Base-by-base conservation (phyloP, 306 rosid species). In the Macrotyloma uniflorum region DNA sequence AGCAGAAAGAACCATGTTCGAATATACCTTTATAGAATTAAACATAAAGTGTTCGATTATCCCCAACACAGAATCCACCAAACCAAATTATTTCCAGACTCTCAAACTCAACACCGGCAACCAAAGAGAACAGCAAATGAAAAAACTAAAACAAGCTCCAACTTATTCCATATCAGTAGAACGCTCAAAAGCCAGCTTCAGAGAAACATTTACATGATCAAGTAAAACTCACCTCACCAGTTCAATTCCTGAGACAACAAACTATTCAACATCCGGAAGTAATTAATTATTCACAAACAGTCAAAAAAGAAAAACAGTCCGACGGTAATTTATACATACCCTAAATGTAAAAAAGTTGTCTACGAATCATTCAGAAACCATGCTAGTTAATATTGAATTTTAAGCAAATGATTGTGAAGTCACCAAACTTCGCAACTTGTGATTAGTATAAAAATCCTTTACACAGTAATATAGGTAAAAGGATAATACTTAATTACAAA, bases 401-500 rank as follows among this genome's bases (percentile, higher is more conserved):
- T 9, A 40, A 40, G 13, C 14, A 40, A 40, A 40, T 9, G 14
- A 40, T 0, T 42, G 46, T 12, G 9, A 28, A 6, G 57, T 30
- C 43, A 62, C 9, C 63, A 15, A 32, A 32, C 43, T 5, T 33
- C 1, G 15, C 43, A 28, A 30, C 5, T 0, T 30, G 11, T 14
- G 15, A 61, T 53, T 38, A 61, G 30, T 22, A 26, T 30, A 30
- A 24, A 46, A 46, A 4, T 46, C 51, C 19, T 46, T 15, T 46
- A 14, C 18, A 53, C 28, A n/a, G 13, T 10, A n/a, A 54, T 54
- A 54, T 4, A 22, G 7, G 32, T 6, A 5, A 79, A 38, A 51
- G 53, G 71, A 71, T 5, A 59, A 77, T 8, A 75, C 19, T 36
- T 66, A 38, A 67, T 78, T 55, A 53, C 77, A 78, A 72, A 47